Evolutionary conservation across 805 yeast species (phyloP).

Genomic region (Tetrapisispora phaffii): DNA sequence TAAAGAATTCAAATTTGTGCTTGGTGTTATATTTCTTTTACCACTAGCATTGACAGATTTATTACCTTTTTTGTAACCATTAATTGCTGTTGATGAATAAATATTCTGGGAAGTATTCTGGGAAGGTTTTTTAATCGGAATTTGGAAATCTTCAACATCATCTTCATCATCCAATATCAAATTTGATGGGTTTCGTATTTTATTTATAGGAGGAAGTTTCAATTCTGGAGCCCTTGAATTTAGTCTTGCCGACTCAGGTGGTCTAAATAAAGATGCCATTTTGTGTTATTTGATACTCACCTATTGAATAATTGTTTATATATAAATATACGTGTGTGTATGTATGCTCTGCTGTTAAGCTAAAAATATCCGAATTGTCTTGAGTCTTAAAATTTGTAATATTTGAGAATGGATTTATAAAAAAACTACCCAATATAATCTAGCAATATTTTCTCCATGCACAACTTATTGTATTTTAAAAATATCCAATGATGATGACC

Average conservation of each 20-base stretch:
- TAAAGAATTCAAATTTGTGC: neutral
- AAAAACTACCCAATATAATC: too few relatives aligned
- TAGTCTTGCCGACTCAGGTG: constrained; percentile 34
- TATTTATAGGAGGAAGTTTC: constrained; percentile 33
- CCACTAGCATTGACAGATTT: neutral
- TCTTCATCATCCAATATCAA: neutral
- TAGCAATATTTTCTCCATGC: too few relatives aligned
- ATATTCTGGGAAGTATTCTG: constrained; percentile 4
- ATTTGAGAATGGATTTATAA: too few relatives aligned
- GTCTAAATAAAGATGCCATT: constrained; percentile 30
- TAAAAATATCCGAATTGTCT: too few relatives aligned
- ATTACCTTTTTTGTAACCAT: neutral
- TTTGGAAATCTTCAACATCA: too few relatives aligned
- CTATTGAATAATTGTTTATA: neutral
- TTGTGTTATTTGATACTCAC: neutral
- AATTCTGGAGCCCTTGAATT: constrained; percentile 36
- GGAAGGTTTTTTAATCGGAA: too few relatives aligned
- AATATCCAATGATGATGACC: too few relatives aligned
- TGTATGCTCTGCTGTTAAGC: neutral
- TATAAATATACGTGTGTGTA: neutral
- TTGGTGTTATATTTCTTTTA: neutral
- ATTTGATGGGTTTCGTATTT: neutral
- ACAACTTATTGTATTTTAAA: too few relatives aligned
- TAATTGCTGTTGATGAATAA: neutral
- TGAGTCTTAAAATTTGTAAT: too few relatives aligned